These are phyloP conservation scores for Suillus tomentosus DNA, from an alignment of 768 basidiomycete genomes.

Conservation along the genomic window DNA sequence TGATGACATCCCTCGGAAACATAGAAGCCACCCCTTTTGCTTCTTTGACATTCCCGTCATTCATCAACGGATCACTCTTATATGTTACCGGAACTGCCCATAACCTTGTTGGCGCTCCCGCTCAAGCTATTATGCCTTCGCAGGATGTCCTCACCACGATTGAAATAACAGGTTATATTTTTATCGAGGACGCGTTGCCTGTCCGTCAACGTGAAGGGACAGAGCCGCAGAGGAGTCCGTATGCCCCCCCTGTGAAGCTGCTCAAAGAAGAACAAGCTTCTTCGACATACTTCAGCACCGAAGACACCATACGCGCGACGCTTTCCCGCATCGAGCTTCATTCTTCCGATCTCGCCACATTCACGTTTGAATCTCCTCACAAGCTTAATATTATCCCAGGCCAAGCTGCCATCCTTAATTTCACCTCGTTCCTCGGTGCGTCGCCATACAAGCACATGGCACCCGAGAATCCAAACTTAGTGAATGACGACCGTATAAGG, in stretches of 20 bases:
- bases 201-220: constrained; percentile 46
- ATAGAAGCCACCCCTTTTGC: constrained; percentile 60
- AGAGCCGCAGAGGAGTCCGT: constrained; percentile 43
- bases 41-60: constrained; percentile 56
- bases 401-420: constrained; percentile 58
- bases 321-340: constrained; percentile 47
- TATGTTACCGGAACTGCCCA: constrained; percentile 63
- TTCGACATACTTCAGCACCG: constrained; percentile 32
- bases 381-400: constrained; percentile 43
- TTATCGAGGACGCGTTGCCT: constrained; percentile 58
- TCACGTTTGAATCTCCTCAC: constrained; percentile 46
- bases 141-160: constrained; percentile 53
- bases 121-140: constrained; percentile 55
- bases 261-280: constrained; percentile 49
- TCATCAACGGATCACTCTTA: constrained; percentile 56
- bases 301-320: constrained; percentile 21
- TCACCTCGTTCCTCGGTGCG: constrained; percentile 51
- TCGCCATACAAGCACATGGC: constrained; percentile 58
- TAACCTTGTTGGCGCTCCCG: constrained; percentile 45
- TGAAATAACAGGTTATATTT: constrained; percentile 51
- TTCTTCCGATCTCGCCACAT: constrained; percentile 52
- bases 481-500: constrained; percentile 66
- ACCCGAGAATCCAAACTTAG: constrained; percentile 43
- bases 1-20: constrained; percentile 66
- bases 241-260: constrained; percentile 60